These are phyloP conservation scores for Gamarada debralockiae DNA, from an alignment of 495 filamentous ascomycete genomes.

Conservation along the genomic window DNA sequence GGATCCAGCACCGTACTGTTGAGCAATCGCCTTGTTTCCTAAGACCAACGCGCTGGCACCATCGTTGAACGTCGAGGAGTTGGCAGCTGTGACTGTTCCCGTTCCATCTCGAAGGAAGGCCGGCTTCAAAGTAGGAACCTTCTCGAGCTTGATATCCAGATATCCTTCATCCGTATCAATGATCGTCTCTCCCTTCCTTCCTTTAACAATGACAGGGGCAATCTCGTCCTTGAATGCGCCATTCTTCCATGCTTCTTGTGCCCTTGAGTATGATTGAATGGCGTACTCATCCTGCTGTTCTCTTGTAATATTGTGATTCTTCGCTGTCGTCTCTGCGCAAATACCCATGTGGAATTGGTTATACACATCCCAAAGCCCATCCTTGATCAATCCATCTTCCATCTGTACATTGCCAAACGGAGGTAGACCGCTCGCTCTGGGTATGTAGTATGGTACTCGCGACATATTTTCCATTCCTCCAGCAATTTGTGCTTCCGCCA, in stretches of 20 bases:
- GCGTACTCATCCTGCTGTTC: constrained; percentile 89
- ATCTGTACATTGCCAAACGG: constrained; percentile 81
- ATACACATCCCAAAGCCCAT: constrained; percentile 95
- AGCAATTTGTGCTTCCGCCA: constrained; percentile 81
- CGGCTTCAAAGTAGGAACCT: constrained; percentile 81
- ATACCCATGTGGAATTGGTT: constrained; percentile 96
- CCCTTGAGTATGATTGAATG: constrained; percentile 79
- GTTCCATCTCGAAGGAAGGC: constrained; percentile 81
- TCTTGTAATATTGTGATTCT: constrained; percentile 74
- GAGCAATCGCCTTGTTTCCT: constrained; percentile 69
- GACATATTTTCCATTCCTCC: constrained; percentile 99
- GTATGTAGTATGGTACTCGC: constrained; percentile 85
- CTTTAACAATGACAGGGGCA: constrained; percentile 75
- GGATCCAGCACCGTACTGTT: constrained; percentile 66
- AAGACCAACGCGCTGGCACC: constrained; percentile 90
- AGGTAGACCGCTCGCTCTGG: constrained; percentile 69
- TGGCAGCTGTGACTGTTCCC: constrained; percentile 92
- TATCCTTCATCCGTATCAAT: constrained; percentile 85
- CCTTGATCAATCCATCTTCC: constrained; percentile 90
- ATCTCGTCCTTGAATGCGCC: constrained; percentile 83
- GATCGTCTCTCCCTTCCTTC: constrained; percentile 76
- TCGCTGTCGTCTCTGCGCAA: constrained; percentile 93
- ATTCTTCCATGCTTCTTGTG: constrained; percentile 83
- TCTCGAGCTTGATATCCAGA: constrained; percentile 76
- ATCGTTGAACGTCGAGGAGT: constrained; percentile 89